Evolutionary conservation across 306 rosid genomes (phyloP).

Genomic region (Cajanus cajan): DNA sequence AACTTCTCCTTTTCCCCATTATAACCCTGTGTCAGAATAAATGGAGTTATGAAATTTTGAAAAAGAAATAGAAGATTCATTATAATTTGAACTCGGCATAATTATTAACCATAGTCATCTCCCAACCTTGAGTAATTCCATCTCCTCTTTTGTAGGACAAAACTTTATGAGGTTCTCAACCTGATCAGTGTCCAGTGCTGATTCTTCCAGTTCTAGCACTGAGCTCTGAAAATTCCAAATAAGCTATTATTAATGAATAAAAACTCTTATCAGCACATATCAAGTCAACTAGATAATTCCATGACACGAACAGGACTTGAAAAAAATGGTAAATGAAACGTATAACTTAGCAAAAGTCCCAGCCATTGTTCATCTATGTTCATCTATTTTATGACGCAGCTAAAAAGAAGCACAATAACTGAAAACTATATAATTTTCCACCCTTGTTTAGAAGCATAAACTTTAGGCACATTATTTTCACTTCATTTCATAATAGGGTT

Average conservation of each 20-base stretch:
- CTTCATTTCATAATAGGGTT: neutral
- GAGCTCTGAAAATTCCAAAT: conserved; percentile 52
- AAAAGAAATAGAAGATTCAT: conserved; percentile 13
- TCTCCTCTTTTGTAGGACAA: conserved; percentile 94
- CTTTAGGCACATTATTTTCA: neutral
- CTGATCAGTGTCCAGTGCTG: conserved; percentile 73
- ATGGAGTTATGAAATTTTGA: conserved; percentile 30
- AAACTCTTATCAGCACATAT: conserved; percentile 18
- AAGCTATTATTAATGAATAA: conserved; percentile 24
- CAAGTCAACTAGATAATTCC: conserved; percentile 15
- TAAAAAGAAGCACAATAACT: neutral
- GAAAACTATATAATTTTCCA: neutral
- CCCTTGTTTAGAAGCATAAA: conserved; percentile 14
- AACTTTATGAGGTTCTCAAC: conserved; percentile 91
- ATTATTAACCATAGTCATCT: conserved; percentile 22
- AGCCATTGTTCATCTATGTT: neutral
- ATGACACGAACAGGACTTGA: conserved; percentile 16
- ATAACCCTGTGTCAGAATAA: conserved; percentile 63
- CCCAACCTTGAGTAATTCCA: conserved; percentile 82
- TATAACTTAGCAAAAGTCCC: neutral
- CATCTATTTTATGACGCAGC: neutral
- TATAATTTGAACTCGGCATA: conserved; percentile 25
- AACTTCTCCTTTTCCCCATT: conserved; percentile 82
- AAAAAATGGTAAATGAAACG: neutral
- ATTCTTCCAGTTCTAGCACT: conserved; percentile 78